These are phyloP conservation scores for Gossypium longicalyx DNA, from an alignment of 345 rosid species.

Conservation along the genomic window DNA sequence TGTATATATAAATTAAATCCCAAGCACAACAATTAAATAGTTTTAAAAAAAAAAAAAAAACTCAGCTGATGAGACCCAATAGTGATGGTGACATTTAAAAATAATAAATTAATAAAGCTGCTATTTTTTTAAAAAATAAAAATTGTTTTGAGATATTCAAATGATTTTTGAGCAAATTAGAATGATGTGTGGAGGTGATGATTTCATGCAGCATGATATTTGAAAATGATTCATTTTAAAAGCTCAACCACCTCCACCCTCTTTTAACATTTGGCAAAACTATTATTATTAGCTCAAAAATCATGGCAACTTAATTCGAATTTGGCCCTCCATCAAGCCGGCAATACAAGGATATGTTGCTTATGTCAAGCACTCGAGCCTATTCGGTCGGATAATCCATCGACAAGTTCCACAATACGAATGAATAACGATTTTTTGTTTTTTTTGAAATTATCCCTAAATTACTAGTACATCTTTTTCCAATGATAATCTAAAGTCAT, in stretches of 20 bases:
- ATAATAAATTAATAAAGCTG: neutral
- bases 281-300: neutral
- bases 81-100: neutral
- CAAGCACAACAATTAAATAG: neutral
- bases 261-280: neutral
- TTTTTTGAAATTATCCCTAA: no score
- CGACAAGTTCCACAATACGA: neutral
- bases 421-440: no score
- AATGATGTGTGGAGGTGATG: neutral
- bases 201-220: neutral
- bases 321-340: conserved; percentile 2
- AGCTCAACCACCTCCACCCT: neutral
- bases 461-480: no score
- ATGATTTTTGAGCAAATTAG: neutral
- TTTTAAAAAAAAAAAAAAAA: neutral
- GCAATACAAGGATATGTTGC: neutral
- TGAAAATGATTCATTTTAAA: neutral
- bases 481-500: no score
- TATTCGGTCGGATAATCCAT: neutral
- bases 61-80: neutral
- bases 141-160: neutral
- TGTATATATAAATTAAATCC: neutral
- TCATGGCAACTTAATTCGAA: neutral
- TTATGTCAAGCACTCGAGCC: neutral
- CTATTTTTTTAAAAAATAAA: neutral